Percentiles rank a stretch among this genome's conserved stretches.
phyloP scores from a whole-genome alignment of 2,329 filamentous ascomycete genomes.

The Cyphellophora europaea region DNA sequence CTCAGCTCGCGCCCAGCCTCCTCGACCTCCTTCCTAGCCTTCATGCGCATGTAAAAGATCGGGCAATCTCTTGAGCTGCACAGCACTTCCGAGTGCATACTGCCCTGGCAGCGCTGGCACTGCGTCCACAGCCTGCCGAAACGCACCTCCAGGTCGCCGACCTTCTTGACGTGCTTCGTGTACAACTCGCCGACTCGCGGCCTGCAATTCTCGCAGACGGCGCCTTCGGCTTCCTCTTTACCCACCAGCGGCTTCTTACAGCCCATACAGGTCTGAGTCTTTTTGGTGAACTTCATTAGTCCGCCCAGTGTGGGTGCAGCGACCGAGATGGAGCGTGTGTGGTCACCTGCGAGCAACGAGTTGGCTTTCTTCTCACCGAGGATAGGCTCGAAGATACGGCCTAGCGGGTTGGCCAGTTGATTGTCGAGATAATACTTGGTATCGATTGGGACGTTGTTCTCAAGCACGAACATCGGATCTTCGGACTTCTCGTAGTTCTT shows the following conservation, averaged over 20 bases:
- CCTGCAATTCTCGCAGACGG: slow-evolving; percentile 79
- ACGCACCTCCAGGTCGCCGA: slow-evolving; percentile 83
- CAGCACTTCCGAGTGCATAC: slow-evolving; percentile 96
- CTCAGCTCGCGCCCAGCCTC: slow-evolving; percentile 84
- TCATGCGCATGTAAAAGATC: slow-evolving; percentile 99
- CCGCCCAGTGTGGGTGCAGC: slow-evolving; percentile 86
- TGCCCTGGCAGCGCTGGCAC: slow-evolving; percentile 94
- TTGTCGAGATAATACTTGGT: slow-evolving; percentile 99
- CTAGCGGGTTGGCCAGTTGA: slow-evolving; percentile 87
- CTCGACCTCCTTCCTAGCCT: slow-evolving; percentile 97
- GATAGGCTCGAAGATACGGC: slow-evolving; percentile 95
- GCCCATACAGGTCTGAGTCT: slow-evolving; percentile 95
- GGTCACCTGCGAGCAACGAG: slow-evolving; percentile 78
- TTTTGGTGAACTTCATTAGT: slow-evolving; percentile 97
- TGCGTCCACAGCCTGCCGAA: slow-evolving; percentile 96
- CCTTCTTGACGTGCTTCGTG: slow-evolving; percentile 77
- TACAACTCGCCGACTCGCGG: slow-evolving; percentile 86
- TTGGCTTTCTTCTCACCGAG: slow-evolving; percentile 85
- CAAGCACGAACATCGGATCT: slow-evolving; percentile 92
- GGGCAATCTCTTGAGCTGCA: slow-evolving; percentile 94
- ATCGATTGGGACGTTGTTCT: slow-evolving; percentile 96
- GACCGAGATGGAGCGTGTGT: slow-evolving; percentile 89
- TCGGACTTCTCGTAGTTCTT: slow-evolving; percentile 98
- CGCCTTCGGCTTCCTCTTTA: slow-evolving; percentile 70
- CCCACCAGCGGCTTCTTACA: slow-evolving; percentile 91